Evolutionary conservation across 2,329 filamentous ascomycete genomes (phyloP).

Genomic region (Epichloe sibirici): DNA sequence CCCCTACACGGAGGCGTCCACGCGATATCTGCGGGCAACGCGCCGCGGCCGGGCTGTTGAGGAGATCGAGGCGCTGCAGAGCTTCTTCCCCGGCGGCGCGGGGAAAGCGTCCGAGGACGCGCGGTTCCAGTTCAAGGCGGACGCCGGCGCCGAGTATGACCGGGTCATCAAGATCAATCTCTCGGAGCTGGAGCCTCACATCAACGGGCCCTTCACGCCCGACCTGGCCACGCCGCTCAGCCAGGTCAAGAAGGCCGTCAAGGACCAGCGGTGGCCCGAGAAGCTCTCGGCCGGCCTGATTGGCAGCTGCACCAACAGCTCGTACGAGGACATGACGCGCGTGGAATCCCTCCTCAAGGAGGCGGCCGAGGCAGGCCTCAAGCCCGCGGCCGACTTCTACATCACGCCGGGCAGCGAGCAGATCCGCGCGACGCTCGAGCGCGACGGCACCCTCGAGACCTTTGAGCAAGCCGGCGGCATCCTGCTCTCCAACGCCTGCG

Average conservation of each 20-base stretch:
- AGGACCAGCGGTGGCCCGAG: conserved; percentile 79
- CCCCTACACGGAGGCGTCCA: conserved; percentile 76
- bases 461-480: conserved; percentile 80
- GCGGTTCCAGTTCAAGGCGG: conserved; percentile 59
- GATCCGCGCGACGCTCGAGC: conserved; percentile 84
- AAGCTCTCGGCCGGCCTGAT: conserved; percentile 88
- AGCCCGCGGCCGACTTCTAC: conserved; percentile 84
- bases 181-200: conserved; percentile 80
- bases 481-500: conserved; percentile 89
- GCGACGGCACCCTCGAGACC: conserved; percentile 75
- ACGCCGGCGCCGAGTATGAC: conserved; percentile 77
- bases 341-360: conserved; percentile 89
- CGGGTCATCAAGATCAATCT: conserved; percentile 84
- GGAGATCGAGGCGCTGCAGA: conserved; percentile 49
- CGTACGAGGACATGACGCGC: conserved; percentile 96
- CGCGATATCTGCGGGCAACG: conserved; percentile 77
- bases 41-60: conserved; percentile 52
- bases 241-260: conserved; percentile 73
- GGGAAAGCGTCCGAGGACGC: conserved; percentile 28
- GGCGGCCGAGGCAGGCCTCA: conserved; percentile 76
- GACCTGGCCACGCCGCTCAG: conserved; percentile 90
- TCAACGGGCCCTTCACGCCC: conserved; percentile 95
- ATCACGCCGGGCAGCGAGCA: conserved; percentile 95
- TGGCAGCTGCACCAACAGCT: conserved; percentile 97
- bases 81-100: conserved; percentile 29